Evolutionary conservation across 257 asterid genomes (phyloP).

Genomic region (Sherardia arvensis): DNA sequence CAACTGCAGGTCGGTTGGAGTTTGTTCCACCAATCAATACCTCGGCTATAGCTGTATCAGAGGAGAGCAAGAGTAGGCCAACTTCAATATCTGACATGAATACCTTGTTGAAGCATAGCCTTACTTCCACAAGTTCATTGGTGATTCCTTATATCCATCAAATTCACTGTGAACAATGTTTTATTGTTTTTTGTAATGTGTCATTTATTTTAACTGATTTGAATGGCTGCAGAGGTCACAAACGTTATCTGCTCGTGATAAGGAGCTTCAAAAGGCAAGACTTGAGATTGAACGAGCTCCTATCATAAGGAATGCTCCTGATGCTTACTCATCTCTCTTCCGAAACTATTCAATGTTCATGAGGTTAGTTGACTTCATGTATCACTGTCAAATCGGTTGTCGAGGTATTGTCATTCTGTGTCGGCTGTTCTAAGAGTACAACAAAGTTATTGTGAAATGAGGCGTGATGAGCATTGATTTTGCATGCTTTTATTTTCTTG

Average conservation of each 20-base stretch:
- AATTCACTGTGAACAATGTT: slow-evolving; percentile 5
- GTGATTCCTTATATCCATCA: slow-evolving; percentile 25
- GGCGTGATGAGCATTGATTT: neutral
- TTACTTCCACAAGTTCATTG: slow-evolving; percentile 20
- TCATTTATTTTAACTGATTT: slow-evolving; percentile 14
- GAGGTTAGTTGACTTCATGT: slow-evolving; percentile 23
- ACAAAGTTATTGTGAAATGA: neutral
- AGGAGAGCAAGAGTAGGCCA: slow-evolving; percentile 26
- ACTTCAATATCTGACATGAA: slow-evolving; percentile 40
- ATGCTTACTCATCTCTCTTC: slow-evolving; percentile 33
- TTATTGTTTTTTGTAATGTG: slow-evolving; percentile 3
- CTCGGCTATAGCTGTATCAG: slow-evolving; percentile 9
- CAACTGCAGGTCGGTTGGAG: slow-evolving; percentile 1
- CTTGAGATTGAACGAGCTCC: slow-evolving; percentile 39
- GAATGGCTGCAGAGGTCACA: slow-evolving; percentile 32
- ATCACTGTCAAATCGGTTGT: neutral
- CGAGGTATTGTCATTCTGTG: neutral
- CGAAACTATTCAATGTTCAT: slow-evolving; percentile 47
- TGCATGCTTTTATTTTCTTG: neutral
- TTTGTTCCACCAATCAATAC: slow-evolving; percentile 8
- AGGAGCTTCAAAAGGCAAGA: slow-evolving; percentile 37
- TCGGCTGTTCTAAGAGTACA: neutral
- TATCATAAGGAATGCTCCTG: slow-evolving; percentile 23
- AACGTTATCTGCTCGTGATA: slow-evolving; percentile 34
- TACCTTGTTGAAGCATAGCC: slow-evolving; percentile 23